Base-by-base conservation (phyloP, 2,329 filamentous ascomycete genomes). In the Phyllosticta citrichinensis region DNA sequence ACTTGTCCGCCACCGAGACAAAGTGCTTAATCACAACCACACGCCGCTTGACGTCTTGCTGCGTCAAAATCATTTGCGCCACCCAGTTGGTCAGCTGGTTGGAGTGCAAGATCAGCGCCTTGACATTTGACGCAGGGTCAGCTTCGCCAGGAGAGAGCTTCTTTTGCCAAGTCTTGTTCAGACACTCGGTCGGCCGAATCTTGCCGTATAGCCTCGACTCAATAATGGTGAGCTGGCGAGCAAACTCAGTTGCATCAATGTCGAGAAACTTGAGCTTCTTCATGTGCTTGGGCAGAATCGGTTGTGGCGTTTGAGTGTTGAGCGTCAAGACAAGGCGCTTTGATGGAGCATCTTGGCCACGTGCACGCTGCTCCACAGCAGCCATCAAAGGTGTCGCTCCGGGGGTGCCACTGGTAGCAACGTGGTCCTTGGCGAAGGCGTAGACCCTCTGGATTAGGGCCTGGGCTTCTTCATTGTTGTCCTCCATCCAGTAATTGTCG, bases 51-150 rank as follows among this genome's bases (percentile, higher is more conserved):
- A 97, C 89, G 72, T 99, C 94, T 68, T 87, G 84, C 74, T 99
- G 94, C 0, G 88, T 92, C 64, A 99, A 76, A 66, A 99, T 97
- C 94, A 99, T 97, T 74, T 97, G 93, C 30, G 94, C 94, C 57
- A 97, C 94, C 94, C 94, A 99, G 72, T 97, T 99, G 5, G 94
- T 99, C 80, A 99, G 86, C 74, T 97, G 93, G 70, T 99, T 99
- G 0, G 94, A 97, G 76, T 99, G 94, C 58, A 97, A 80, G 76
- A 99, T 99, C 64, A 99, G 81, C 10, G 91, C 89, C 76, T 97
- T 97, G 67, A 99, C 91, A 68, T 99, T 97, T 0, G 91, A 85
- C 10, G 94, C 92, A 35, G 92, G 89, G 68, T 96, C 91, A 5
- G 87, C 83, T 64, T 92, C 88, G 63, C 87, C 87, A 35, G 92